These are phyloP conservation scores for Kitagawia praeruptora DNA, from an alignment of 129 eudicot species.

Conservation along the genomic window DNA sequence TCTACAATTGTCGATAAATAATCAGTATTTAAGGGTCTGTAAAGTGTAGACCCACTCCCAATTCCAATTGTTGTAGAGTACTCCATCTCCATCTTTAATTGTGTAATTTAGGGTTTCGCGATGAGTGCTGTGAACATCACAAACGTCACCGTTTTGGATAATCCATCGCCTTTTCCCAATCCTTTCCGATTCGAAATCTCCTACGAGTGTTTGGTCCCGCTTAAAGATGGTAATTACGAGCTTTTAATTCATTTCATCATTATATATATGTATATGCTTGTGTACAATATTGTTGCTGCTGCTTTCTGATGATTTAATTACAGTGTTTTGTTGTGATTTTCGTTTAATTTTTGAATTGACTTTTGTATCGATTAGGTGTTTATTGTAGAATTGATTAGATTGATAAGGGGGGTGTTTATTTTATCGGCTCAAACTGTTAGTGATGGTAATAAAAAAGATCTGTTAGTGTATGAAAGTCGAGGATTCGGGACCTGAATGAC, in stretches of 20 bases:
- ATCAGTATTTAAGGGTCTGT: neutral
- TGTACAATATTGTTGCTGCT: neutral
- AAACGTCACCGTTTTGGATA: slow-evolving; percentile 62
- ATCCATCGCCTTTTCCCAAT: slow-evolving; percentile 60
- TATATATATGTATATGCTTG: neutral
- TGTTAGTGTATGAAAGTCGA: neutral
- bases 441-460: neutral
- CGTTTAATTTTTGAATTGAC: too few species aligned
- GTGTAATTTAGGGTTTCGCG: slow-evolving; percentile 3
- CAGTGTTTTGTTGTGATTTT: neutral
- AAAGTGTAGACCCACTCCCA: neutral
- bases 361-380: neutral
- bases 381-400: neutral
- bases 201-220: slow-evolving; percentile 61
- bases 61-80: neutral
- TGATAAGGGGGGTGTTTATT: neutral
- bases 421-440: too few species aligned
- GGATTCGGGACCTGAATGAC: neutral
- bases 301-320: neutral
- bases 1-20: neutral
- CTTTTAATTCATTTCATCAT: neutral
- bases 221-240: slow-evolving; percentile 42
- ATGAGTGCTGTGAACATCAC: slow-evolving; percentile 88
- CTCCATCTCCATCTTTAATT: neutral
- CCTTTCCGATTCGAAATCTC: slow-evolving; percentile 86